Evolutionary conservation across 2,329 filamentous ascomycete genomes (phyloP).

Genomic region (Colletotrichum sansevieriae): DNA sequence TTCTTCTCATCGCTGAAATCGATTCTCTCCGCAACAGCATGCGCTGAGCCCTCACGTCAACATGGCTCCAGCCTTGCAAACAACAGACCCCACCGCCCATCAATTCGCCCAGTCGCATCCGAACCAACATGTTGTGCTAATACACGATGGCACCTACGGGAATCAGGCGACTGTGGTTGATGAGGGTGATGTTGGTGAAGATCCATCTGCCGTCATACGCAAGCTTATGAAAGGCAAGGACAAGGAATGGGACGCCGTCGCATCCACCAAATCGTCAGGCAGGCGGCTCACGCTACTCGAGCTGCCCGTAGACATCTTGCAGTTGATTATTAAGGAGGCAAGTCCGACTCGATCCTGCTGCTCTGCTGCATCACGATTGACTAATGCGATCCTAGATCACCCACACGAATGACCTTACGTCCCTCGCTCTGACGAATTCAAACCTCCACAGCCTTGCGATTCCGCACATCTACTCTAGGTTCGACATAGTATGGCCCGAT

Average conservation of each 20-base stretch:
- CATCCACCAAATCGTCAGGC: conserved; percentile 48
- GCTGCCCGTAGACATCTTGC: conserved; percentile 82
- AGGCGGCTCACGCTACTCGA: conserved; percentile 73
- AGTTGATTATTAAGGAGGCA: conserved; percentile 84
- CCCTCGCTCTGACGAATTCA: conserved; percentile 82
- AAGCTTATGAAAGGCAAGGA: conserved; percentile 70
- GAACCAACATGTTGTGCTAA: conserved; percentile 20
- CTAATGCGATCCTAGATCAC: conserved; percentile 68
- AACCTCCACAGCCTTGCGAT: conserved; percentile 81
- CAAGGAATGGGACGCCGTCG: conserved; percentile 75
- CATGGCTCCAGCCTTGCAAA: conserved; percentile 40
- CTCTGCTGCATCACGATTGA: conserved; percentile 27
- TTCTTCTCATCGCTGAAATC: background rate
- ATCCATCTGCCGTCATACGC: conserved; percentile 42
- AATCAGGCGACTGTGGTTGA: conserved; percentile 12
- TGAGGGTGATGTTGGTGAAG: conserved; percentile 37
- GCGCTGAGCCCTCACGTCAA: conserved; percentile 30
- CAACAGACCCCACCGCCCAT: conserved; percentile 32
- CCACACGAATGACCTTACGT: conserved; percentile 84
- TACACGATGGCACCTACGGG: conserved; percentile 19
- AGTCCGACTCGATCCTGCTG: conserved; percentile 44
- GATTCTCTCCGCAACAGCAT: conserved; percentile 29
- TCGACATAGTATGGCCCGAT: conserved; percentile 91
- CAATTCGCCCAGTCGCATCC: conserved; percentile 37
- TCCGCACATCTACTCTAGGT: conserved; percentile 85